Evolutionary conservation across 768 basidiomycete species (phyloP), one percentile per base, ranked within the genome.

Genomic region (Plicaturopsis crispa): DNA sequence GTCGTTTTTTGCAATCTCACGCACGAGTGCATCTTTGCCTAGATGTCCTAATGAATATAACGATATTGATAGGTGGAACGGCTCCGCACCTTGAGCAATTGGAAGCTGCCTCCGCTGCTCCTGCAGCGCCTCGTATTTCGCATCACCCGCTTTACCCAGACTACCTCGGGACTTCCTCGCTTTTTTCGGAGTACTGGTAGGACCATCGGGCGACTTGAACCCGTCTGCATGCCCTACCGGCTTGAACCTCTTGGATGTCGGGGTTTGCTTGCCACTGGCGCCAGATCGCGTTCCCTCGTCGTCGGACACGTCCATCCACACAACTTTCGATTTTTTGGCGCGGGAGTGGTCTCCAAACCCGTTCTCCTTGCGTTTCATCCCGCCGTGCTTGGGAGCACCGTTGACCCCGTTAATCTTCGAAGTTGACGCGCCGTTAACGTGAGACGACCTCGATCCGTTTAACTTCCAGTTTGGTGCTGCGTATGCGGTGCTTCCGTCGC

Each of bases 1-100:
- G 55, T 91, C 84, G 66, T 88, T 82, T 45, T 78, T 71, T 21
- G 62, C 59, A 36, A 94, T 80, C 56, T 81, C 81, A 41, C 75
- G 68, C 20, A 90, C 60, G 20, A 94, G 69, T 20, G 80, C 78
- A 17, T 87, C 82, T 54, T 72, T 78, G 40, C 87, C 90, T 89
- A 39, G 26, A 20, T 13, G 38, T 31, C 34, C 37, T n/a, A 18
- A 12, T 45, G 31, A 36, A n/a, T 17, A 16, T n/a, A 36, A 19
- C 13, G 5, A 31, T 16, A 14, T 5, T 7, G 17, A 26, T 4
- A 24, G 6, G 21, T 19, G 14, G 14, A 8, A 14, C 14, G n/a
- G 23, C 20, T 22, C 60, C 69, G 37, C 24, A 85, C 87, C 89
- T 59, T 70, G 70, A 20, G 80, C 82, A 48, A 92, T 90, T 6